These are phyloP conservation scores for Neoscytalidium dimidiatum DNA, from an alignment of 2,329 filamentous ascomycete genomes.

Conservation along the genomic window DNA sequence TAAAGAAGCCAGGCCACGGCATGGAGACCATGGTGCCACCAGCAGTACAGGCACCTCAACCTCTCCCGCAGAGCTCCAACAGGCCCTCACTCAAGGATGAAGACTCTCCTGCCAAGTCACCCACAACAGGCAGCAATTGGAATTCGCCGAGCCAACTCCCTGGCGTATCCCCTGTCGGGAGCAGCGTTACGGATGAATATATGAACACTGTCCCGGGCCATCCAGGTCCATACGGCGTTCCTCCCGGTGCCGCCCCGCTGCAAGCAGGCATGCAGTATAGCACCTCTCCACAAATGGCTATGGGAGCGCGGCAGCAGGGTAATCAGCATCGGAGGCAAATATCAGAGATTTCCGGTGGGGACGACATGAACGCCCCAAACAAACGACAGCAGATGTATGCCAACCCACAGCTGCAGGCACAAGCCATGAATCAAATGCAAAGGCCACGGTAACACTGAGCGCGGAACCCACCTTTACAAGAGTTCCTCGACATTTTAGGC, in stretches of 20 bases:
- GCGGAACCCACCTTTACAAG: not conserved
- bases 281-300: constrained; percentile 40
- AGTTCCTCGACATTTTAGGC: not conserved
- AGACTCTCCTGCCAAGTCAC: constrained; percentile 63
- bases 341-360: constrained; percentile 60
- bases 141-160: constrained; percentile 62
- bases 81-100: constrained; percentile 63
- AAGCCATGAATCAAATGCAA: constrained; percentile 52
- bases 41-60: constrained; percentile 43
- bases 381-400: constrained; percentile 63
- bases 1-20: constrained; percentile 64
- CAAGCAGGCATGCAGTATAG: constrained; percentile 40
- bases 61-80: constrained; percentile 39
- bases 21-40: constrained; percentile 54
- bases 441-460: constrained; percentile 41
- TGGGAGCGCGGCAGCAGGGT: constrained; percentile 34
- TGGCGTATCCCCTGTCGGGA: constrained; percentile 58
- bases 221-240: constrained; percentile 41
- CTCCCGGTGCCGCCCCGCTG: constrained; percentile 25
- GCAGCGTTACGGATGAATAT: constrained; percentile 49
- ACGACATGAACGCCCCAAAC: constrained; percentile 52
- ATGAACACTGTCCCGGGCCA: constrained; percentile 46
- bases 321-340: constrained; percentile 56
- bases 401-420: constrained; percentile 40
- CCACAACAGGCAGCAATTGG: constrained; percentile 62